Evolutionary conservation across 140 eudicot species (phyloP).

Genomic region (Oenanthe javanica): DNA sequence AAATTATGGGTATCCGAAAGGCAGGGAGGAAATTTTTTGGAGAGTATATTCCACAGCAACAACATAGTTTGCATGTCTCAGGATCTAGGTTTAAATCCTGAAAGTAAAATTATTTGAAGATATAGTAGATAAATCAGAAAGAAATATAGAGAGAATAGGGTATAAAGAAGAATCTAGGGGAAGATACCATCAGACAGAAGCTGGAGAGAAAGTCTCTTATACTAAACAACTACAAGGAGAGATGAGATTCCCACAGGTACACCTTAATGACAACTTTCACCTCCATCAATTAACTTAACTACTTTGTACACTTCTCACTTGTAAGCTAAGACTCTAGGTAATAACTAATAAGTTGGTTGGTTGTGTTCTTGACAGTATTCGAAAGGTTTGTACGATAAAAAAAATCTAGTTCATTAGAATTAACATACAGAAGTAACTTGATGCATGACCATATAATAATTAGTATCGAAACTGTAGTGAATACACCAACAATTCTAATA

Average conservation of each 20-base stretch:
- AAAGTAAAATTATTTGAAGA: neutral
- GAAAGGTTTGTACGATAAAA: neutral
- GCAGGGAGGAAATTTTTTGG: neutral
- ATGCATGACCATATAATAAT: no score
- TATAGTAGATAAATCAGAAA: neutral
- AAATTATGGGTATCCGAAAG: neutral
- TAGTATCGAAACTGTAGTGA: no score
- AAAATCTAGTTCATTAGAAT: neutral
- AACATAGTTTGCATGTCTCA: neutral
- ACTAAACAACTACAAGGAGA: neutral
- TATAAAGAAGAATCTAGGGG: neutral
- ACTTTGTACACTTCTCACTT: neutral
- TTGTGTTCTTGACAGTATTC: neutral
- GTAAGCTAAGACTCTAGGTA: neutral
- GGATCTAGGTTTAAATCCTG: neutral
- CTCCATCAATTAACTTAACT: neutral
- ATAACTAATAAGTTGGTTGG: neutral
- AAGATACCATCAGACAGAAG: no score
- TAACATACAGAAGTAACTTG: neutral
- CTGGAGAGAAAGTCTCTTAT: no score
- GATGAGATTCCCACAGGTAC: neutral
- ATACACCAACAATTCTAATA: neutral
- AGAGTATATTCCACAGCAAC: neutral
- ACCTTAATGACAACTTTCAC: neutral
- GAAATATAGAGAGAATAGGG: neutral